Base-by-base conservation (phyloP, 2,329 filamentous ascomycete species). In the Talaromyces sp. region DNA sequence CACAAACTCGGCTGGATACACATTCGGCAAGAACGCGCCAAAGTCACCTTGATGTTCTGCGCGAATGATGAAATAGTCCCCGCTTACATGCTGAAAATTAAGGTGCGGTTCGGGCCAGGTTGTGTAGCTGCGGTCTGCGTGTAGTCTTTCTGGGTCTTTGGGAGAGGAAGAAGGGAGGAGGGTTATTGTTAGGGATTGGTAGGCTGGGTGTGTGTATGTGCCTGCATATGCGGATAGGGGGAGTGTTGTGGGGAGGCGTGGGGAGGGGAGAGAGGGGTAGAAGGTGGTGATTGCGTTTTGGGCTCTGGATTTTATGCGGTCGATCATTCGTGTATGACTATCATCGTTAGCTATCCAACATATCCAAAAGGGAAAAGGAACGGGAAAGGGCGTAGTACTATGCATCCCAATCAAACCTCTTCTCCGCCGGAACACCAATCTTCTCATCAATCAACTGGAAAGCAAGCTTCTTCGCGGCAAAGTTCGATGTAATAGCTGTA, bases 401-500 rank as follows among this genome's bases (percentile, higher is more conserved):
- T 63, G 45, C 27, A 63, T 67, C 43, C 63, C 63, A 66, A 31
- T 66, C 60, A 40, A 67, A 66, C 27, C 66, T 63, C 31, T 66
- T 59, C n/a, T 54, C 60, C 1, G 34, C 19, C 5, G 64, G 64
- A 2, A 66, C 36, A 53, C 56, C 60, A 15, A 66, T 27, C 36
- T 58, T 66, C 19, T 66, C 53, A 29, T 66, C 64, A 53, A 66
- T 63, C 4, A 66, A 54, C 36, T 56, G 34, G 19, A 61, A 65
- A 15, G 63, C 63, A 38, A 65, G 58, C 47, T 19, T 54, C 5
- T 58, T 51, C 3, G 25, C 34, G 3, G 58, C 63, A n/a, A 10
- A 34, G 54, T 80, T 81, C 2, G 78, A 79, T 2, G 76, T 78
- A 5, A 71, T 13, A 8, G 76, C 78, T 25, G 80, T 83, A 63